A percentile compares a stretch with the other conserved stretches of the same genome.
phyloP scores from a whole-genome alignment of 352 stramenopile species.

The Pythium guiyangense region DNA sequence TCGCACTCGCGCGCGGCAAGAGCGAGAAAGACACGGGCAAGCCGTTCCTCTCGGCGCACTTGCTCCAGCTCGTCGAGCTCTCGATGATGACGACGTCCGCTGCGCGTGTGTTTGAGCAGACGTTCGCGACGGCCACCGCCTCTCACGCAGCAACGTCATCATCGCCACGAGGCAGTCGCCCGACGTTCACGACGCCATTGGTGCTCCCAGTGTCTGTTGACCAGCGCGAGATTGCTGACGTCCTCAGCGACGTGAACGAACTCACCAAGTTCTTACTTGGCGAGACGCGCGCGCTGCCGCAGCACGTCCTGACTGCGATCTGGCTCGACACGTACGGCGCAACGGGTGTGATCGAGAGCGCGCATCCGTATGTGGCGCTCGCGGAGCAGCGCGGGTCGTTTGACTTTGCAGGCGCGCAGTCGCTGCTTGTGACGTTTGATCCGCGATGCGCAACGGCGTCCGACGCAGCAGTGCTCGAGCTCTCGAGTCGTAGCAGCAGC shows the following conservation, averaged over 20 bases:
- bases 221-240: slow-evolving; percentile 30
- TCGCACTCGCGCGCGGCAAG: slow-evolving; percentile 57
- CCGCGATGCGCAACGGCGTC: slow-evolving; percentile 41
- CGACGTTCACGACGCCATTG: slow-evolving; percentile 15
- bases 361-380: slow-evolving; percentile 47
- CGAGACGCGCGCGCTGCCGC: slow-evolving; percentile 33
- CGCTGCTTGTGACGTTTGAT: slow-evolving; percentile 63
- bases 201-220: slow-evolving; percentile 38
- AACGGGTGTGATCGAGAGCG: slow-evolving; percentile 50
- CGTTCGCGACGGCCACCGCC: neutral
- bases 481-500: neutral
- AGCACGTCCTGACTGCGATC: slow-evolving; percentile 57
- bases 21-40: slow-evolving; percentile 53
- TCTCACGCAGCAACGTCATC: neutral
- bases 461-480: slow-evolving; percentile 20
- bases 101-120: slow-evolving; percentile 25
- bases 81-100: slow-evolving; percentile 52
- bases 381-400: slow-evolving; percentile 27
- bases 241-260: slow-evolving; percentile 45
- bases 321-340: slow-evolving; percentile 81
- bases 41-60: slow-evolving; percentile 65
- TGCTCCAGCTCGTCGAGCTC: slow-evolving; percentile 78
- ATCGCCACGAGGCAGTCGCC: neutral
- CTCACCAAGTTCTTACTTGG: slow-evolving; percentile 63
- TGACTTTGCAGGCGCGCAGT: slow-evolving; percentile 49